Conservation (phyloP, 441 rosid species). For the Iberis amara region DNA sequence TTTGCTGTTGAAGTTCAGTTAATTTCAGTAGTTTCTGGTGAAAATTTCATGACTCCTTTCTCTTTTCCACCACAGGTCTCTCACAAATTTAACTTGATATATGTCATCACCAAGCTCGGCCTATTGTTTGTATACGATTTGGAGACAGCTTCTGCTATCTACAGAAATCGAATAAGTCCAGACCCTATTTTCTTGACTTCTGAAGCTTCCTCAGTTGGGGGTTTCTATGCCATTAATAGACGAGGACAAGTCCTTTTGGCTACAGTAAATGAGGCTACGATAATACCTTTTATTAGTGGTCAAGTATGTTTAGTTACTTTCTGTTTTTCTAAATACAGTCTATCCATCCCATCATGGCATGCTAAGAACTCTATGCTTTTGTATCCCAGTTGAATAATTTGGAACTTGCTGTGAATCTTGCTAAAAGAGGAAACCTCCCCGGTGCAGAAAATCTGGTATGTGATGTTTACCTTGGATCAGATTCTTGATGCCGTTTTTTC, state of each 20-base stretch:
- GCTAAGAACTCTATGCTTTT: background rate
- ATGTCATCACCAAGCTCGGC: background rate
- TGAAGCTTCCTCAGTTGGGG: slow-evolving; percentile 79
- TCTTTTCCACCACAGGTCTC: background rate
- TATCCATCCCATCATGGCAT: background rate
- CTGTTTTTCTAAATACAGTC: background rate
- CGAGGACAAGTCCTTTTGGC: slow-evolving; percentile 95
- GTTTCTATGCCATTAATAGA: slow-evolving; percentile 91
- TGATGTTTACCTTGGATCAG: slow-evolving; percentile 20
- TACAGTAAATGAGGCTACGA: slow-evolving; percentile 83
- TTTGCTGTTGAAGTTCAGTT: slow-evolving; percentile 12
- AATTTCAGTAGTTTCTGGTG: slow-evolving; percentile 4
- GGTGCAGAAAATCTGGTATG: slow-evolving; percentile 97
- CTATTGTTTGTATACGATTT: background rate
- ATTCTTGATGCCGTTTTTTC: background rate
- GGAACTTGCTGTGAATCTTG: slow-evolving; percentile 97
- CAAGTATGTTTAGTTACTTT: slow-evolving; percentile 46
- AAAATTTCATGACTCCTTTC: background rate
- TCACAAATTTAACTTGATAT: background rate
- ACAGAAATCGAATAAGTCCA: slow-evolving; percentile 97
- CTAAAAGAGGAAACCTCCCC: slow-evolving; percentile 97
- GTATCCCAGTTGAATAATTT: slow-evolving; percentile 77
- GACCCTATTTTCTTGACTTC: slow-evolving; percentile 97
- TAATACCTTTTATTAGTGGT: slow-evolving; percentile 92
- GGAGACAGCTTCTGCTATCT: slow-evolving; percentile 34